Conservation (phyloP, 345 rosid species). For the Chamaenerion angustifolium region DNA sequence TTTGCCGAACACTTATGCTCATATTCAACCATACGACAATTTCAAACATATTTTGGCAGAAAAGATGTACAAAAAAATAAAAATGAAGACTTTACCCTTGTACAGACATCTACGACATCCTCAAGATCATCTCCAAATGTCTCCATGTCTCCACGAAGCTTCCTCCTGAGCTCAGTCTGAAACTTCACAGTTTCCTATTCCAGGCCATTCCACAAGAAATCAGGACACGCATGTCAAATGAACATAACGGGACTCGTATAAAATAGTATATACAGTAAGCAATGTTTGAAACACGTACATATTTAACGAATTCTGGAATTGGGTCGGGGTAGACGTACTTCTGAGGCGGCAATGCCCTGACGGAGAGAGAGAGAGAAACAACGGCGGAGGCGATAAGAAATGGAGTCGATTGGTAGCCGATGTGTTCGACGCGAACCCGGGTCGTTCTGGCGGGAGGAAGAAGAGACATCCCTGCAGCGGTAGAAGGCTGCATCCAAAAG, state of each 20-base stretch:
- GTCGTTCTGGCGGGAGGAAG: too few species aligned
- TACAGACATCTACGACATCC: conserved; percentile 20
- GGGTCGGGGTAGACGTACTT: conserved; percentile 32
- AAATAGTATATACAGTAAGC: neutral
- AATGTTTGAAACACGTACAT: conserved; percentile 10
- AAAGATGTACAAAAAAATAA: too few species aligned
- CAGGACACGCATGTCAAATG: neutral
- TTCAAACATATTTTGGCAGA: too few species aligned
- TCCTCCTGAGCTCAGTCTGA: conserved; percentile 23
- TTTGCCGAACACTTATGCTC: conserved; percentile 1
- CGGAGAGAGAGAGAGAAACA: neutral
- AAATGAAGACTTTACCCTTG: conserved; percentile 14
- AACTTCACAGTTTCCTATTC: conserved; percentile 33
- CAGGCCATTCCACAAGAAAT: neutral
- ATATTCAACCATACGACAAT: neutral
- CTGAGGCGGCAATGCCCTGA: conserved; percentile 7
- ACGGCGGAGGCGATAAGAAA: neutral
- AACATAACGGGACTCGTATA: neutral
- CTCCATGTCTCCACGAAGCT: conserved; percentile 23
- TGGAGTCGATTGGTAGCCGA: neutral
- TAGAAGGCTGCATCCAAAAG: too few species aligned
- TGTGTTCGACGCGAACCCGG: neutral
- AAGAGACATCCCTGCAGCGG: too few species aligned
- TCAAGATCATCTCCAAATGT: conserved; percentile 26
- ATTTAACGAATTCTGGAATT: conserved; percentile 25